Conservation (phyloP, 371 early-diverging fungal genomes). For the Actinomortierella wolfii region DNA sequence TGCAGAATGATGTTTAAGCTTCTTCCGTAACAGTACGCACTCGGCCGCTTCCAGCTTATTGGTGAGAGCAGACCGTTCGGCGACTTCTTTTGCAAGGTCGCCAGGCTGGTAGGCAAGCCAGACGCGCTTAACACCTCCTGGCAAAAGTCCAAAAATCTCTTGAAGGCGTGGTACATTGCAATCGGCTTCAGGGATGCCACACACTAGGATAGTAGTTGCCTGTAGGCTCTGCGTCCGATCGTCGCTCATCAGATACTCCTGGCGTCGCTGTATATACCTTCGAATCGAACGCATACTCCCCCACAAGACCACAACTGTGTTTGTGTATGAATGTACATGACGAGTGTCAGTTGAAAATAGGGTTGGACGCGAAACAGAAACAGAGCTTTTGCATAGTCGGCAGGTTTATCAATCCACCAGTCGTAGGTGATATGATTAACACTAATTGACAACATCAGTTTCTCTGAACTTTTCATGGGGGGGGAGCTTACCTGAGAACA, state of each 20-base stretch:
- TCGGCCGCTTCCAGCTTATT: constrained; percentile 36
- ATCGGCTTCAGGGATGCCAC: constrained; percentile 57
- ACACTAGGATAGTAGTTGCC: constrained; percentile 69
- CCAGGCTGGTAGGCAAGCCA: constrained; percentile 59
- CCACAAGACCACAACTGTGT: constrained; percentile 13
- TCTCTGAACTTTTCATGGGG: too few relatives aligned
- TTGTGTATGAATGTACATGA: background rate
- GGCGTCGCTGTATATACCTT: constrained; percentile 26
- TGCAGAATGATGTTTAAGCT: constrained; percentile 17
- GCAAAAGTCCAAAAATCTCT: constrained; percentile 62
- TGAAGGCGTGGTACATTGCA: constrained; percentile 48
- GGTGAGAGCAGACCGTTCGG: constrained; percentile 58
- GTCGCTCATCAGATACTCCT: constrained; percentile 19
- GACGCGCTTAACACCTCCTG: constrained; percentile 74
- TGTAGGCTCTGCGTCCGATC: constrained; percentile 49
- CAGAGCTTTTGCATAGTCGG: too few relatives aligned
- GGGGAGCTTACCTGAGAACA: constrained; percentile 27
- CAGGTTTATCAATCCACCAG: too few relatives aligned
- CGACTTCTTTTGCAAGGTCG: constrained; percentile 57
- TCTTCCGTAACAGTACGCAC: constrained; percentile 16
- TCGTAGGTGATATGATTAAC: too few relatives aligned
- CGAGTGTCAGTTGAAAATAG: background rate
- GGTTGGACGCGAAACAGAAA: too few relatives aligned
- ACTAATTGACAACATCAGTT: too few relatives aligned
- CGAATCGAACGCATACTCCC: constrained; percentile 12